Conservation (phyloP, 495 filamentous ascomycete genomes). For the Aspergillus wentii region DNA sequence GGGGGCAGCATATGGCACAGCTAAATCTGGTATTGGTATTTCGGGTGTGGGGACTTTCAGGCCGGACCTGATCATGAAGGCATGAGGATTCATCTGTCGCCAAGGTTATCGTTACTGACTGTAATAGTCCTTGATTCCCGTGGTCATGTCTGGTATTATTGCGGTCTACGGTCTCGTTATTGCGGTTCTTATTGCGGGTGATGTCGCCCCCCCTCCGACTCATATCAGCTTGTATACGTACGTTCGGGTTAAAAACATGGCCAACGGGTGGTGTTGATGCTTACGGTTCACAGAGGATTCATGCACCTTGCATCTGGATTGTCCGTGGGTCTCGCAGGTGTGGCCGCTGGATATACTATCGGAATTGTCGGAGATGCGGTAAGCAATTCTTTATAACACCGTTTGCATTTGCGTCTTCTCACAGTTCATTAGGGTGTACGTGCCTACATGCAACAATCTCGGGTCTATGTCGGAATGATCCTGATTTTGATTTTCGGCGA, state of each 20-base stretch:
- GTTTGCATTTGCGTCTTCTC: slow-evolving; percentile 14
- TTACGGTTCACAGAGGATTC: slow-evolving; percentile 58
- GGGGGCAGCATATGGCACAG: slow-evolving; percentile 95
- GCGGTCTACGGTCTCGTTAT: slow-evolving; percentile 97
- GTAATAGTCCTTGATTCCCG: slow-evolving; percentile 78
- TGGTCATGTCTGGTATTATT: slow-evolving; percentile 99
- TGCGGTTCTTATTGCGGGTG: slow-evolving; percentile 85
- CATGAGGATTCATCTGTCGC: slow-evolving; percentile 20
- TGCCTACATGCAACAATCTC: slow-evolving; percentile 90
- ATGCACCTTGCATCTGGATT: slow-evolving; percentile 92
- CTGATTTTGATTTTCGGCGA: slow-evolving; percentile 98
- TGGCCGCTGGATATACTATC: slow-evolving; percentile 97
- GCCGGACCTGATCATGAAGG: slow-evolving; percentile 98
- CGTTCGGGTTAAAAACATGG: slow-evolving; percentile 14
- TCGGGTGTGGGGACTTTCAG: slow-evolving; percentile 89
- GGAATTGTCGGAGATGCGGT: slow-evolving; percentile 90
- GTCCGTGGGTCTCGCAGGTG: slow-evolving; percentile 82
- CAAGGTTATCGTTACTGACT: slow-evolving; percentile 7
- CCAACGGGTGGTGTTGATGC: slow-evolving; percentile 1
- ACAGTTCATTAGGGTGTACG: slow-evolving; percentile 62
- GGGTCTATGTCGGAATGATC: slow-evolving; percentile 98
- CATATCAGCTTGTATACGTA: slow-evolving; percentile 81
- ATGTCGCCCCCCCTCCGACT: slow-evolving; percentile 61
- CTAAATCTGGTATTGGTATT: slow-evolving; percentile 95
- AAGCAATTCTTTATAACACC: slow-evolving; percentile 14